phyloP scores from a whole-genome alignment of 2,329 filamentous ascomycete genomes.

The Alternaria brassicae region DNA sequence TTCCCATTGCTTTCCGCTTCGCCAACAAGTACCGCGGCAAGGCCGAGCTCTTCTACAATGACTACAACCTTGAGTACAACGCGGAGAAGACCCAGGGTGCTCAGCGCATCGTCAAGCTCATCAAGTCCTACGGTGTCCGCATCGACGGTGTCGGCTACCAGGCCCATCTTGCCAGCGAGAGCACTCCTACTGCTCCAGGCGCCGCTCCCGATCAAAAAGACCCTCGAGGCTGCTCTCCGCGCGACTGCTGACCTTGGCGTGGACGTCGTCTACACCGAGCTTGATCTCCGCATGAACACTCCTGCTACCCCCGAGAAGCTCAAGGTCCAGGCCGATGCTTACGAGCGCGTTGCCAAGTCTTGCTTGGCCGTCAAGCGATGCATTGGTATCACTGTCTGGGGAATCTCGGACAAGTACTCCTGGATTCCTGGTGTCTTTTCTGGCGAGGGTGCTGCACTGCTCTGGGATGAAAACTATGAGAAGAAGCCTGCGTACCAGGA shows the following conservation, averaged over 20 bases:
- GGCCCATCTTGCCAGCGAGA: slow-evolving; percentile 62
- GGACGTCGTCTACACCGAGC: slow-evolving; percentile 68
- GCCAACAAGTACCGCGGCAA: slow-evolving; percentile 50
- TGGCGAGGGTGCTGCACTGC: slow-evolving; percentile 47
- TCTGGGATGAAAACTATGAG: slow-evolving; percentile 43
- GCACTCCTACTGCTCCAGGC: slow-evolving; percentile 55
- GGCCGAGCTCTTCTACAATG: slow-evolving; percentile 64
- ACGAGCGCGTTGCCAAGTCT: slow-evolving; percentile 48
- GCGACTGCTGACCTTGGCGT: slow-evolving; percentile 62
- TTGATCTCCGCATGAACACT: slow-evolving; percentile 63
- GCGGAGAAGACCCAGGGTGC: slow-evolving; percentile 53
- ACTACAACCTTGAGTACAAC: slow-evolving; percentile 69
- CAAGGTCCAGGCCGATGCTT: slow-evolving; percentile 59
- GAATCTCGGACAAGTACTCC: slow-evolving; percentile 51
- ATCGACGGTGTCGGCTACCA: slow-evolving; percentile 72
- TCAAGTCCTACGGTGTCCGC: slow-evolving; percentile 52
- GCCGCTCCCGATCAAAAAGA: slow-evolving; percentile 55
- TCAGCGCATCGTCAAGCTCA: slow-evolving; percentile 47
- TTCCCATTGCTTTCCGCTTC: slow-evolving; percentile 55
- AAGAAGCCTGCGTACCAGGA: slow-evolving; percentile 50
- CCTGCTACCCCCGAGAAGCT: slow-evolving; percentile 55
- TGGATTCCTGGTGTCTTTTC: slow-evolving; percentile 51
- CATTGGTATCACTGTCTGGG: slow-evolving; percentile 58
- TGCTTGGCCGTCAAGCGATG: slow-evolving; percentile 50
- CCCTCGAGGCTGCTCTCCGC: slow-evolving; percentile 58